These are phyloP conservation scores for Simmondsia chinensis DNA, from an alignment of 148 eudicot genomes.

Conservation along the genomic window DNA sequence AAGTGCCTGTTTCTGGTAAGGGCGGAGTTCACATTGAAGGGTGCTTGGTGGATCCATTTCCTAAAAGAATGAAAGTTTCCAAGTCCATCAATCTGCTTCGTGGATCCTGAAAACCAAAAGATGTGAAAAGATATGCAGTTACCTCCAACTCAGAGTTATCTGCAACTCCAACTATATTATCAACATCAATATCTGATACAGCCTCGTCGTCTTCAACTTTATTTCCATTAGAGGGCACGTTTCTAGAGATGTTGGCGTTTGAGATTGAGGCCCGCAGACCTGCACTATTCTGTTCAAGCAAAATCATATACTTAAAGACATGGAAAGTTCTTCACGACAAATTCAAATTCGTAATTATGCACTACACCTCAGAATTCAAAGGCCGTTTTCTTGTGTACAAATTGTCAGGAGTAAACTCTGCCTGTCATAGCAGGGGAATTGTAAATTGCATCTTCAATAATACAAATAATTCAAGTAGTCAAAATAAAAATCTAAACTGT, in stretches of 20 bases:
- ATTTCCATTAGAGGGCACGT: conserved; percentile 29
- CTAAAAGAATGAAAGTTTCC: conserved; percentile 18
- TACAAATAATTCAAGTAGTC: not conserved
- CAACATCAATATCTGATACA: conserved; percentile 84
- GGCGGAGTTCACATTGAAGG: conserved; percentile 81
- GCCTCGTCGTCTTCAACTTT: conserved; percentile 59
- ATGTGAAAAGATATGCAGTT: not conserved
- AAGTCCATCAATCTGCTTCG: conserved; percentile 4
- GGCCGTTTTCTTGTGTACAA: conserved; percentile 71
- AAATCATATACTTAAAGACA: conserved; percentile 10
- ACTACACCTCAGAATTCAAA: conserved; percentile 48
- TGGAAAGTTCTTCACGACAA: not conserved
- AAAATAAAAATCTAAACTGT: not conserved
- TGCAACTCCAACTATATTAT: conserved; percentile 79
- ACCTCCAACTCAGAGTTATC: conserved; percentile 80
- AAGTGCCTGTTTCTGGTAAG: conserved; percentile 97
- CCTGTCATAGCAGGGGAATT: conserved; percentile 32
- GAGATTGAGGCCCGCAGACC: conserved; percentile 39
- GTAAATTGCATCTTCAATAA: not conserved
- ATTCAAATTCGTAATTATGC: not conserved
- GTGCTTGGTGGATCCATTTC: conserved; percentile 94
- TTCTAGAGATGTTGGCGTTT: conserved; percentile 27
- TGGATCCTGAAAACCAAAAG: not conserved
- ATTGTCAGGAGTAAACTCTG: conserved; percentile 84
- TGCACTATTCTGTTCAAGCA: conserved; percentile 43